phyloP scores from a whole-genome alignment of 2,329 filamentous ascomycete genomes.

The Calonectria pseudoreteaudii region DNA sequence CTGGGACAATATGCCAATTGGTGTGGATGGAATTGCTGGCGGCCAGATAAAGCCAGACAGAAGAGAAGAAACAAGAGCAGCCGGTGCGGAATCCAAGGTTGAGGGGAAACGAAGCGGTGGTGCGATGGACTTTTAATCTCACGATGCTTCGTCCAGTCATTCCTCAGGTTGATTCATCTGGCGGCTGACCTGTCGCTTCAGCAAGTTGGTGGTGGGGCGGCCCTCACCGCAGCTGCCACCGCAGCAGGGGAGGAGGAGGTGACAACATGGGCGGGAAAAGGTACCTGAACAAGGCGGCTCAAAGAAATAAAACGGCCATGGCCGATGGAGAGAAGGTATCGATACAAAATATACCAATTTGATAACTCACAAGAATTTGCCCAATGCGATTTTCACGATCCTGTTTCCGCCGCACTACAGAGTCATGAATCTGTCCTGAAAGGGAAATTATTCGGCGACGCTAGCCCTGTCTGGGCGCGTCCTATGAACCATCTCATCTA shows the following conservation, averaged over 20 bases:
- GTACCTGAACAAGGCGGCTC: not conserved
- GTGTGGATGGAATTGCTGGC: not conserved
- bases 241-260: not conserved
- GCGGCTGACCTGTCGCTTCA: not conserved
- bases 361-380: not conserved
- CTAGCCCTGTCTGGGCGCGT: not conserved
- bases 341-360: not conserved
- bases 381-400: not conserved
- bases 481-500: not conserved
- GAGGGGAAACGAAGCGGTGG: not conserved
- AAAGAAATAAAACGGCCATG: not conserved
- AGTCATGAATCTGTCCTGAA: not conserved
- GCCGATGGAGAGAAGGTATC: not conserved
- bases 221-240: not conserved
- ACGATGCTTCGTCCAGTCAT: not conserved
- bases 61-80: not conserved
- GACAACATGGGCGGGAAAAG: not conserved
- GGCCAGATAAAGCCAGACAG: not conserved
- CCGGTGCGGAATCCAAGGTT: not conserved
- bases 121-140: not conserved
- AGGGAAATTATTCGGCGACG: not conserved
- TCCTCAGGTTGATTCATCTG: not conserved
- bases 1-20: not conserved
- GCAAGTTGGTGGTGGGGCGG: not conserved
- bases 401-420: not conserved